Evolutionary conservation across 108 stramenopile species (phyloP).

Genomic region (Cyclotella choctawhatcheeana): DNA sequence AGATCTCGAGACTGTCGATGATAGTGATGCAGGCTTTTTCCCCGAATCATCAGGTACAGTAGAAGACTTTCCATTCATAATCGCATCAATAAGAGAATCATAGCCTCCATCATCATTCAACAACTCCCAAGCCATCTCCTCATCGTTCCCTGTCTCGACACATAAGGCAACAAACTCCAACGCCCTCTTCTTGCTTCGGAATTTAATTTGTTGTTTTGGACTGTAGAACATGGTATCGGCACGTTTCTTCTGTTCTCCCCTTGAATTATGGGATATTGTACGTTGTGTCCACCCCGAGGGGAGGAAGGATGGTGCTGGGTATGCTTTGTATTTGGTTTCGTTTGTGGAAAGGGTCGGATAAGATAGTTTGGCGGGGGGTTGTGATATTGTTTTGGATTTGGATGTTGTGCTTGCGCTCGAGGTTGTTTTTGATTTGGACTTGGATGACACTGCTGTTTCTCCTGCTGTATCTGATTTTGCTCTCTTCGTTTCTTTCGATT

Average conservation of each 20-base stretch:
- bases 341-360: conserved; percentile 6
- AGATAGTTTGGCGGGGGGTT: not conserved
- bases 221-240: not conserved
- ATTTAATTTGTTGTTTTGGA: not conserved
- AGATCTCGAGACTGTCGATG: not conserved
- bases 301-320: not conserved
- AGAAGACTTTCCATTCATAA: not conserved
- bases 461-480: conserved; percentile 1
- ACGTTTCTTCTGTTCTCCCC: not conserved
- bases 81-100: not conserved
- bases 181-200: not conserved
- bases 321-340: not conserved
- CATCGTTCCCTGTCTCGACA: not conserved
- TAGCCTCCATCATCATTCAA: not conserved
- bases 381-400: not conserved
- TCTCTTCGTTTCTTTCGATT: not conserved
- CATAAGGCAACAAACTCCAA: not conserved
- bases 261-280: not conserved
- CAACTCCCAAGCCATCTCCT: not conserved
- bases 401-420: not conserved
- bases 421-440: not conserved
- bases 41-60: too few relatives aligned
- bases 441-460: not conserved
- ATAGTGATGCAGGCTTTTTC: not conserved
- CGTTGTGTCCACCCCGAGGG: conserved; percentile 12